Evolutionary conservation across 371 early-diverging fungal species (phyloP).

Genomic region (Blastocladiella emersonii): DNA sequence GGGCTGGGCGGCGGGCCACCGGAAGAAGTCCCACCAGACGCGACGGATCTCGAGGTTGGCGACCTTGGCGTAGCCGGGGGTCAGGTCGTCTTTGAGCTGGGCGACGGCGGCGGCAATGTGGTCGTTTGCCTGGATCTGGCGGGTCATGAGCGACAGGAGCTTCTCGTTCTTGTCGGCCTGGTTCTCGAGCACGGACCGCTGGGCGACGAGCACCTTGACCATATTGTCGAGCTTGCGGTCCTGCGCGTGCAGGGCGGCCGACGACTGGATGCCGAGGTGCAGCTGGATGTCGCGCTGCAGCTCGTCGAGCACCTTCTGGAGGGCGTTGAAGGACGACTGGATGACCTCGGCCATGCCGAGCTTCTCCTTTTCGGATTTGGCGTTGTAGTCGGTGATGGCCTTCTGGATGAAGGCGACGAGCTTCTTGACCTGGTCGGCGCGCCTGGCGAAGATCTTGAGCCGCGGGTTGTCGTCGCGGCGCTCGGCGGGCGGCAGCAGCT

Average conservation of each 20-base stretch:
- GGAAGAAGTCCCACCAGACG: conserved; percentile 5
- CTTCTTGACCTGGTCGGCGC: background rate
- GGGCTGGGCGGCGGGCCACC: conserved; percentile 1
- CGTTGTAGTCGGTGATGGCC: background rate
- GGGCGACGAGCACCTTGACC: background rate
- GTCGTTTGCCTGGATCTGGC: background rate
- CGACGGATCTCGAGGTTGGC: background rate
- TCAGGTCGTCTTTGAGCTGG: conserved; percentile 1
- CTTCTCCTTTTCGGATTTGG: conserved; percentile 1
- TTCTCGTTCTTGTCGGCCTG: conserved; percentile 4
- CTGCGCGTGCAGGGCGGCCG: background rate
- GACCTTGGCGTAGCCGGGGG: conserved; percentile 1
- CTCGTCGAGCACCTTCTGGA: background rate
- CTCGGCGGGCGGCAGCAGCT: conserved; percentile 4
- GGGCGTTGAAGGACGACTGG: background rate
- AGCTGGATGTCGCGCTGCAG: conserved; percentile 2
- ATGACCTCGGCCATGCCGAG: background rate
- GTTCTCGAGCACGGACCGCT: background rate
- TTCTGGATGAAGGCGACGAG: background rate
- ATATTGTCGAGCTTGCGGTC: background rate
- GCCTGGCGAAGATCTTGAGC: background rate
- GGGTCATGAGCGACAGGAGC: background rate
- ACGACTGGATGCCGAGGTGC: background rate
- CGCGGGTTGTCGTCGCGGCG: conserved; percentile 5
- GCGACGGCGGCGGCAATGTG: background rate